Percentiles rank a stretch among this genome's conserved stretches.
These are phyloP conservation scores for Ambrosia artemisiifolia DNA, from an alignment of 129 eudicot species.

Conservation along the genomic window DNA sequence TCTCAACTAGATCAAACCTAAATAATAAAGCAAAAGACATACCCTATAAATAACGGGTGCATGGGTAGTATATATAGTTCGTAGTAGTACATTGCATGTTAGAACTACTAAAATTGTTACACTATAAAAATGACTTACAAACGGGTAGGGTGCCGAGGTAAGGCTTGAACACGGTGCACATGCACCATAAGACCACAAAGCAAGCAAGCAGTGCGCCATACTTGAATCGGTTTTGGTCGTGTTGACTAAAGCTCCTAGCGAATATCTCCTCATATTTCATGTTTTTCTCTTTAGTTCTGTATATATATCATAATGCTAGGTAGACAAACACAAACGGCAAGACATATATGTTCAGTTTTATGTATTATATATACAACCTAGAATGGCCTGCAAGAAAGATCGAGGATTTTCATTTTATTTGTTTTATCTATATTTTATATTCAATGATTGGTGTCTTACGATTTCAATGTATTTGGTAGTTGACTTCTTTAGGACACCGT, in stretches of 20 bases:
- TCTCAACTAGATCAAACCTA: background rate
- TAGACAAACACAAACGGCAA: background rate
- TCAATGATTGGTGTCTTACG: constrained; percentile 18
- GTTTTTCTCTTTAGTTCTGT: background rate
- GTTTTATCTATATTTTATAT: background rate
- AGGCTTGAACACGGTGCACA: constrained; percentile 48
- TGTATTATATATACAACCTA: background rate
- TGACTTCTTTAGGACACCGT: constrained; percentile 18
- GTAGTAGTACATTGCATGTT: background rate
- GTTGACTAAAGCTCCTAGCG: constrained; percentile 49
- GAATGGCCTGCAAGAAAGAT: background rate
- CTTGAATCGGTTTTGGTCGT: constrained; percentile 46
- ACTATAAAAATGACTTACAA: constrained; percentile 21
- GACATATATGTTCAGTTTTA: background rate
- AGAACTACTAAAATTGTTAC: background rate
- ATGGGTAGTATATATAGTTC: too few species aligned
- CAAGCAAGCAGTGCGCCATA: constrained; percentile 42
- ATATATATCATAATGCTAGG: background rate
- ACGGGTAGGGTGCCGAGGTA: constrained; percentile 34
- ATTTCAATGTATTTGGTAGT: constrained; percentile 30
- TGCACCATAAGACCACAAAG: constrained; percentile 36
- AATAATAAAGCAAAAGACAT: background rate
- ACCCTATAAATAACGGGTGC: too few species aligned
- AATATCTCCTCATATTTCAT: constrained; percentile 33
- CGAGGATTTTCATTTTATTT: background rate